Conservation (phyloP, 164 flowering plant genomes). For the Hamamelis virginiana region DNA sequence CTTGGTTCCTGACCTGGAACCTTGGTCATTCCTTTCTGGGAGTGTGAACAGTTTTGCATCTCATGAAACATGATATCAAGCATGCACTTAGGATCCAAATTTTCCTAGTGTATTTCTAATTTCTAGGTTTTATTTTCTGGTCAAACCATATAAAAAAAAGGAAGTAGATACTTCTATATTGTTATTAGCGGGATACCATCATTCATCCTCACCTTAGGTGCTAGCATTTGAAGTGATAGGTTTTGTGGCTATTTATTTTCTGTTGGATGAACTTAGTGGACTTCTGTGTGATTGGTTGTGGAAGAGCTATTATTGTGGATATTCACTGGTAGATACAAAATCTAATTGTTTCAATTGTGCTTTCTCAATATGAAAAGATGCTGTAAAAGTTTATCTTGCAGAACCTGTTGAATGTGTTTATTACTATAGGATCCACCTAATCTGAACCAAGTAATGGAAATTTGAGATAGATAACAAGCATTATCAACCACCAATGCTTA, state of each 20-base stretch:
- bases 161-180: background rate
- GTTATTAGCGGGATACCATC: background rate
- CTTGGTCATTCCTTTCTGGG: too few species aligned
- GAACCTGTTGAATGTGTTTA: background rate
- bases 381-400: background rate
- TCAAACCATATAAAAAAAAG: too few species aligned
- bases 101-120: too few species aligned
- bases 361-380: background rate
- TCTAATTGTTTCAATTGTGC: background rate
- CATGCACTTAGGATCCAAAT: too few species aligned
- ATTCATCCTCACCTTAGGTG: background rate
- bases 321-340: too few species aligned
- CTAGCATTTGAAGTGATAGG: background rate
- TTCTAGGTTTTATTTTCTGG: too few species aligned
- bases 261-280: background rate
- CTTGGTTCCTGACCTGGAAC: too few species aligned
- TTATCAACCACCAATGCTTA: background rate
- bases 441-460: background rate
- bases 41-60: too few species aligned
- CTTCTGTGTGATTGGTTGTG: background rate
- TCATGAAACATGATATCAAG: too few species aligned
- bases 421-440: background rate
- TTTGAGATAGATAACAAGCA: background rate
- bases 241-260: background rate
- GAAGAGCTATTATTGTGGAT: background rate